phyloP scores from a whole-genome alignment of 371 early-diverging fungal genomes.

The Conidiobolus incongruus region DNA sequence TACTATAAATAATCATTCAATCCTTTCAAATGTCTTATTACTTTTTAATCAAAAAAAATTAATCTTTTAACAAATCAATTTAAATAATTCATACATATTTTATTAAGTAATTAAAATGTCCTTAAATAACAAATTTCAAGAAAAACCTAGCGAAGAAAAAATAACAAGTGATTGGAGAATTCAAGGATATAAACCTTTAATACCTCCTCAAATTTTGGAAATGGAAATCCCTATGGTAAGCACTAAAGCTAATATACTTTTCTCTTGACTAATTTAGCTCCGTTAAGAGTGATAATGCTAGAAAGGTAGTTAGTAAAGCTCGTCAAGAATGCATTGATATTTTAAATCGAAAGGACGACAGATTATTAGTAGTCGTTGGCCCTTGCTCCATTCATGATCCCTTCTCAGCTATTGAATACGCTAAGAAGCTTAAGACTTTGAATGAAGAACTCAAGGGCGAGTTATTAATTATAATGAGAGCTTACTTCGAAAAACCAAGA shows the following conservation, averaged over 20 bases:
- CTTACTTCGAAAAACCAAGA: constrained; percentile 88
- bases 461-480: constrained; percentile 67
- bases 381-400: constrained; percentile 88
- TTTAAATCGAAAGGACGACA: constrained; percentile 58
- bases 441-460: constrained; percentile 29
- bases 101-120: no score
- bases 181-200: constrained; percentile 66
- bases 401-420: constrained; percentile 64
- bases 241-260: neutral
- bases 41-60: no score
- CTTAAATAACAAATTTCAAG: no score
- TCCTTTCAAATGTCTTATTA: no score
- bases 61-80: no score
- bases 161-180: constrained; percentile 85
- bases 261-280: neutral
- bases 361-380: constrained; percentile 70
- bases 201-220: constrained; percentile 88
- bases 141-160: no score
- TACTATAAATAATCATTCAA: no score
- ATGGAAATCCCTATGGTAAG: constrained; percentile 53
- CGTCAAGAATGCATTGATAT: constrained; percentile 40
- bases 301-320: constrained; percentile 21
- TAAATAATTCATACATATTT: no score
- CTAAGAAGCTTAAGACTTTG: constrained; percentile 27
- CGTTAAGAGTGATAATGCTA: constrained; percentile 11